Base-by-base conservation (phyloP, 805 yeast species). In the Huiozyma naganishii region DNA sequence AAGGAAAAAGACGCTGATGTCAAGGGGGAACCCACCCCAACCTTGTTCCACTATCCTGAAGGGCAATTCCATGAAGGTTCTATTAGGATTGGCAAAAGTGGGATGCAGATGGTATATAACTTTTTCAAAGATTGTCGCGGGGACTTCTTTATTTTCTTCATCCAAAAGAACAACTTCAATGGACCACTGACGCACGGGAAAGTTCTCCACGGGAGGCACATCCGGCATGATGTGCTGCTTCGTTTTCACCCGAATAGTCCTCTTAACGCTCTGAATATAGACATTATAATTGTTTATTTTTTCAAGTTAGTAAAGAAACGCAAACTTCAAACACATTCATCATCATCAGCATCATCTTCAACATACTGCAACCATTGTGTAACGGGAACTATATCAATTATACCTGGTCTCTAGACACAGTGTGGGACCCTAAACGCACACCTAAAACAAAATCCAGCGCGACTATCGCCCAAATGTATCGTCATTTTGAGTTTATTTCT, bases 21-120 rank as follows among this genome's bases (percentile, higher is more conserved):
- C 84, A 59, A 92, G 73, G 57, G 89, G 96, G 56, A 90, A 90
- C 52, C 90, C 97, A 62, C 97, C 98, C 97, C 98, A 90, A 39
- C 98, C 98, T 68, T 86, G 81, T 62, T 90, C 98, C 58, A 80
- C 85, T 45, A 90, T 81, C 57, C 67, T 75, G 68, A 90, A 90
- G 7, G 98, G 98, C 9, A 84, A 76, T 58, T 79, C 80, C 57
- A 84, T 86, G 58, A 87, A 61, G 10, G 83, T 71, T 61, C 97
- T 76, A 49, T 77, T 80, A 6, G 97, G 97, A 63, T 88, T 88
- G 41, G 77, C 78, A 65, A 90, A 90, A 7, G 97, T 92, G 38
- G 97, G 97, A 69, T 90, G 98, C 52, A 92, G 74, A 53, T 87
- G 81, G 64, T 90, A 90, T 7, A 95, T 87, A 41, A 88, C 97